Conservation (phyloP, 306 rosid genomes). For the Trifolium repens region DNA sequence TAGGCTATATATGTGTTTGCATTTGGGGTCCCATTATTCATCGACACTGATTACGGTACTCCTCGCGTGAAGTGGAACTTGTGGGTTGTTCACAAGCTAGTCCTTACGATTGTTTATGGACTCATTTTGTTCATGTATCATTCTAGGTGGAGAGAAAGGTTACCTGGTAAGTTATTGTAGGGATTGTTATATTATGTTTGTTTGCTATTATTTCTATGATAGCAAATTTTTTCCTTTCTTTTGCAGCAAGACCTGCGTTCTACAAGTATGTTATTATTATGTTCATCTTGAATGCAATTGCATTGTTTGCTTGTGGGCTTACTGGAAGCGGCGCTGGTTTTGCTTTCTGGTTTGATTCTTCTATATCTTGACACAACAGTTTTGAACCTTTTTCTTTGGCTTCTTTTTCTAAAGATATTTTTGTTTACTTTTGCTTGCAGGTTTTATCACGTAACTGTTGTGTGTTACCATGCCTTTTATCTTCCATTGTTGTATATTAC, state of each 20-base stretch:
- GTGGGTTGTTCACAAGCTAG: slow-evolving; percentile 84
- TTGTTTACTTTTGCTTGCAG: slow-evolving; percentile 51
- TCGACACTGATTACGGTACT: slow-evolving; percentile 52
- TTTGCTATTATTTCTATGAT: slow-evolving; percentile 33
- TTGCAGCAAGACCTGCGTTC: slow-evolving; percentile 94
- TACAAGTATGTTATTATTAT: slow-evolving; percentile 78
- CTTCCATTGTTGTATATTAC: slow-evolving; percentile 86
- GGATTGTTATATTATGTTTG: slow-evolving; percentile 24
- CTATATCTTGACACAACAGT: slow-evolving; percentile 7
- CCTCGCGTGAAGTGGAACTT: slow-evolving; percentile 76
- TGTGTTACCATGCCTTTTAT: slow-evolving; percentile 83
- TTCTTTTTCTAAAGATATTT: slow-evolving; percentile 36
- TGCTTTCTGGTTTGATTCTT: slow-evolving; percentile 73
- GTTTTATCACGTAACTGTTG: slow-evolving; percentile 70
- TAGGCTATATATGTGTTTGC: slow-evolving; percentile 86
- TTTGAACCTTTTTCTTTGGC: slow-evolving; percentile 32
- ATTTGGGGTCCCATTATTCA: slow-evolving; percentile 77
- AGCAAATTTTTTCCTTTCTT: slow-evolving; percentile 20
- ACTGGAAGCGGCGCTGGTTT: slow-evolving; percentile 78
- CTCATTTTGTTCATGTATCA: slow-evolving; percentile 81
- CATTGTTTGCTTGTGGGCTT: slow-evolving; percentile 74
- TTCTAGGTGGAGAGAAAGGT: slow-evolving; percentile 89
- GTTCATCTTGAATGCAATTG: slow-evolving; percentile 65
- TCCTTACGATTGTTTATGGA: slow-evolving; percentile 73
- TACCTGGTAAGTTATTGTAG: slow-evolving; percentile 68